These are phyloP conservation scores for Leptographium galeiforme DNA, from an alignment of 2,329 filamentous ascomycete species.

Conservation along the genomic window DNA sequence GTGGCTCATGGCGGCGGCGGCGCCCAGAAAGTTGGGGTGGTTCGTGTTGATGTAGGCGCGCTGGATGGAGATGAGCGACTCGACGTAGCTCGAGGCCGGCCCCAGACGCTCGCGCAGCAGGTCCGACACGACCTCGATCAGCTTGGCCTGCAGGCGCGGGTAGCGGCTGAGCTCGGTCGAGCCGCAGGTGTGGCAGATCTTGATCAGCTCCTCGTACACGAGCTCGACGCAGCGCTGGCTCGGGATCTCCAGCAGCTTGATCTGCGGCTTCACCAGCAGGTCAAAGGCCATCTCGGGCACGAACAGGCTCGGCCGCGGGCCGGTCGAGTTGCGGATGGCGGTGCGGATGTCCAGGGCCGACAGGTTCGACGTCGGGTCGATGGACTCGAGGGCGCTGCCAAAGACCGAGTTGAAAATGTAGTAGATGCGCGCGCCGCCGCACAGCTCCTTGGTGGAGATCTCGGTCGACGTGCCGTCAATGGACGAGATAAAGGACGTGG, in stretches of 20 bases:
- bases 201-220: slow-evolving; percentile 97
- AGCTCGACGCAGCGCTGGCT: slow-evolving; percentile 95
- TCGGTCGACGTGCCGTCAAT: slow-evolving; percentile 98
- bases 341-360: slow-evolving; percentile 91
- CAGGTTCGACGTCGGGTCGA: slow-evolving; percentile 91
- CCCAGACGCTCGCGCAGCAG: slow-evolving; percentile 84
- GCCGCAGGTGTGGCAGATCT: slow-evolving; percentile 97
- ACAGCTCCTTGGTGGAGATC: slow-evolving; percentile 96
- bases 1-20: slow-evolving; percentile 92
- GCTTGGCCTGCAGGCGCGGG: slow-evolving; percentile 84
- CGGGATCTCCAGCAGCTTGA: slow-evolving; percentile 88
- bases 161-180: slow-evolving; percentile 87
- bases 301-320: slow-evolving; percentile 86
- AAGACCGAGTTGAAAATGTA: slow-evolving; percentile 99
- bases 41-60: slow-evolving; percentile 99
- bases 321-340: slow-evolving; percentile 94
- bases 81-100: slow-evolving; percentile 79
- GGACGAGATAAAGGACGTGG: slow-evolving; percentile 93
- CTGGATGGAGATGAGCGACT: slow-evolving; percentile 94
- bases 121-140: slow-evolving; percentile 96
- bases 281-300: slow-evolving; percentile 97
- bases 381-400: slow-evolving; percentile 87
- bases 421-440: slow-evolving; percentile 88
- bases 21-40: slow-evolving; percentile 94
- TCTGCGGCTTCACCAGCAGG: slow-evolving; percentile 93